Percentiles rank a stretch among this genome's conserved stretches.
Conservation (phyloP, 345 rosid genomes). For the Limnanthes douglasii region DNA sequence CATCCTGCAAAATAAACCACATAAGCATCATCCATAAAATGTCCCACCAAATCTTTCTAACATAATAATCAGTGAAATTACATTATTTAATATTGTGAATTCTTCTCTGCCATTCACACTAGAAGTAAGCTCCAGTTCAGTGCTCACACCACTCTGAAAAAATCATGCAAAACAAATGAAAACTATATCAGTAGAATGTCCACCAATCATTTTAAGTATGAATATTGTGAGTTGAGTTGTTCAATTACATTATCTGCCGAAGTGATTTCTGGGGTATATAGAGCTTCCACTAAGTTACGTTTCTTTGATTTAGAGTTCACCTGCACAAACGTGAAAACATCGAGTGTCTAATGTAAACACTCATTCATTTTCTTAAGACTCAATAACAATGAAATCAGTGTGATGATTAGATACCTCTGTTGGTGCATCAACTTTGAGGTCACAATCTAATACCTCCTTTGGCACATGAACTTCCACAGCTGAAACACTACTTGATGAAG, state of each 20-base stretch:
- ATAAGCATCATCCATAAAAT: not conserved
- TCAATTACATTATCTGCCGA: constrained; percentile 8
- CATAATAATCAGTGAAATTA: no score
- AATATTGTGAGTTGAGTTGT: no score
- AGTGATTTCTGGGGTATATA: constrained; percentile 1
- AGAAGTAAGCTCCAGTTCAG: no score
- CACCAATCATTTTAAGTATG: no score
- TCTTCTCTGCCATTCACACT: no score
- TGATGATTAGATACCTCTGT: no score
- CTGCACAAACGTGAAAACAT: constrained; percentile 9
- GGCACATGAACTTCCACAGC: constrained; percentile 8
- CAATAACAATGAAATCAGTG: not conserved
- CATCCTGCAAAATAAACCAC: constrained; percentile 8
- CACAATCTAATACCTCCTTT: constrained; percentile 9
- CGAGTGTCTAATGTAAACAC: no score
- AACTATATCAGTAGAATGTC: no score
- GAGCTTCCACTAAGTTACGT: no score
- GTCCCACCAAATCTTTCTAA: not conserved
- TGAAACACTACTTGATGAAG: constrained; percentile 2
- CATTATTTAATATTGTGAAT: no score
- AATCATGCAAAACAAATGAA: no score
- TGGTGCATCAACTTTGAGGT: not conserved
- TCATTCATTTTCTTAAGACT: not conserved
- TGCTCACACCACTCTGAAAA: no score
- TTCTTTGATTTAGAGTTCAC: constrained; percentile 8